Percentiles rank a stretch among this genome's conserved stretches.
Evolutionary conservation across 2,329 filamentous ascomycete species (phyloP).

Genomic region (Trichoderma guizhouense): DNA sequence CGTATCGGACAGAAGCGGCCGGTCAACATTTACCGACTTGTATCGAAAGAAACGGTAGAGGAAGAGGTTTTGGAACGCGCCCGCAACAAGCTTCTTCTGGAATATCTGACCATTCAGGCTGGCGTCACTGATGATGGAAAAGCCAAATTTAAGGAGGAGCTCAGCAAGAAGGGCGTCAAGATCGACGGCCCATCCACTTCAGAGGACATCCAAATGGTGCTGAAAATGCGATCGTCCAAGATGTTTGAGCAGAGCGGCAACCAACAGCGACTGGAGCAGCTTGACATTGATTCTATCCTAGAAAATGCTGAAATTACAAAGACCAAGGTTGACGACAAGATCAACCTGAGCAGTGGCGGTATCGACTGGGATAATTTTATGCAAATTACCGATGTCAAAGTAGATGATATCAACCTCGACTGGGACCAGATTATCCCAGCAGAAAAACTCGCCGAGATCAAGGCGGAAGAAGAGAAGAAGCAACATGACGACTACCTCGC

Average conservation of each 20-base stretch:
- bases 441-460: constrained; percentile 84
- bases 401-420: constrained; percentile 73
- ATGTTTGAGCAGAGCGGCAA: constrained; percentile 99
- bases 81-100: constrained; percentile 93
- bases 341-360: constrained; percentile 84
- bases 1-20: constrained; percentile 95
- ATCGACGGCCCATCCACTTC: constrained; percentile 81
- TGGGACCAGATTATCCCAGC: constrained; percentile 99
- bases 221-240: constrained; percentile 97
- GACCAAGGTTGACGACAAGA: constrained; percentile 90
- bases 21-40: constrained; percentile 92
- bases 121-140: constrained; percentile 95
- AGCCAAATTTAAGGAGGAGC: constrained; percentile 69
- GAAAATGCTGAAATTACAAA: constrained; percentile 97
- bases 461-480: constrained; percentile 81
- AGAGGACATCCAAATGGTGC: constrained; percentile 91
- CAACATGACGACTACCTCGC: constrained; percentile 80
- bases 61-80: constrained; percentile 96
- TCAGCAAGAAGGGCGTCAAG: constrained; percentile 71
- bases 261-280: constrained; percentile 91
- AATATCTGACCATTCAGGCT: constrained; percentile 95
- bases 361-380: constrained; percentile 88
- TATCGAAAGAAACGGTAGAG: constrained; percentile 97
- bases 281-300: constrained; percentile 95
- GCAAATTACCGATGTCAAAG: constrained; percentile 96